phyloP scores from a whole-genome alignment of 306 rosid genomes.

The Trifolium dubium region DNA sequence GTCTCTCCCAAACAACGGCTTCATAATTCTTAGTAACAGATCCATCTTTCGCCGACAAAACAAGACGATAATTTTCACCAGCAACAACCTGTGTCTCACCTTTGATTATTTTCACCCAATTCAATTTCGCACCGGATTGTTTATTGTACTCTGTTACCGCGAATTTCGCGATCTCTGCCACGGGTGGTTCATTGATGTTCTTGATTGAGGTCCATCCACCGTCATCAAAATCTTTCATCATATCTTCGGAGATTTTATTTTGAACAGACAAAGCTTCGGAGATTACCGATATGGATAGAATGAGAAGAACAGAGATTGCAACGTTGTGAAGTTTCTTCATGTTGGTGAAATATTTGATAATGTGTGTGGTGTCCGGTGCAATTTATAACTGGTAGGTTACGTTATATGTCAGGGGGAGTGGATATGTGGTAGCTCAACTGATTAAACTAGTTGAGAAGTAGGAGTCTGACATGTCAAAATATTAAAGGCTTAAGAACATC shows the following conservation, averaged over 20 bases:
- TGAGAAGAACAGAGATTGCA: conserved; percentile 30
- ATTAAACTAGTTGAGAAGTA: no score
- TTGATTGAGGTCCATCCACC: conserved; percentile 58
- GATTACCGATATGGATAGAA: conserved; percentile 28
- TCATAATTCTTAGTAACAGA: conserved; percentile 32
- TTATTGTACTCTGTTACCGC: conserved; percentile 59
- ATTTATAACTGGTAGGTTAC: no score
- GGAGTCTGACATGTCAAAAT: no score
- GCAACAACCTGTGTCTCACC: conserved; percentile 61
- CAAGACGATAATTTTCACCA: conserved; percentile 55
- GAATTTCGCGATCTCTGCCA: conserved; percentile 56
- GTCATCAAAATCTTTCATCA: accelerated
- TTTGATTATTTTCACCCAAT: conserved; percentile 37
- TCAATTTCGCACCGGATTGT: conserved; percentile 33
- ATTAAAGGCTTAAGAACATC: no score
- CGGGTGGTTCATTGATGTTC: conserved; percentile 48
- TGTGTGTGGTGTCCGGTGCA: no score
- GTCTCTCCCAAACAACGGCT: conserved; percentile 50
- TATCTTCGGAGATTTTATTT: background rate
- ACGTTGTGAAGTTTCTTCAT: conserved; percentile 33
- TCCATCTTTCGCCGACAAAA: conserved; percentile 38
- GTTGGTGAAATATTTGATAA: no score
- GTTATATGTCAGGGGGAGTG: no score
- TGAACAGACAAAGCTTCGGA: no score
- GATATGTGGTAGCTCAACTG: no score